Evolutionary conservation across 2,329 filamentous ascomycete genomes (phyloP).

Genomic region (Coniella vitis): DNA sequence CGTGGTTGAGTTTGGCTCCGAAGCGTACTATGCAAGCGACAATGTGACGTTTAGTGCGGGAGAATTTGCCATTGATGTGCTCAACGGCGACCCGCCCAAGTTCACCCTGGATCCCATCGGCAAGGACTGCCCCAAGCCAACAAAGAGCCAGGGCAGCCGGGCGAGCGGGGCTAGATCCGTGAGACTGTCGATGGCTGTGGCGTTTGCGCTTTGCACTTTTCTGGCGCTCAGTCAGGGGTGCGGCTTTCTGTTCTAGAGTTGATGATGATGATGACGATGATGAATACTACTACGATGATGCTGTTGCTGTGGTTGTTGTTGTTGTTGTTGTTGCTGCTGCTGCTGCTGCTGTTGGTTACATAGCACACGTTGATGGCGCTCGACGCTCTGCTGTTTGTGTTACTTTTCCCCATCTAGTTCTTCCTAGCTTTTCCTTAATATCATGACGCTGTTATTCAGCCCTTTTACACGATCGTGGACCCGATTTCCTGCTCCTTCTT

Average conservation of each 20-base stretch:
- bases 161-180: neutral
- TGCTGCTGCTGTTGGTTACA: too few relatives aligned
- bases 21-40: constrained; percentile 22
- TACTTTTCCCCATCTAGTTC: too few relatives aligned
- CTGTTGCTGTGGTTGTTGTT: neutral
- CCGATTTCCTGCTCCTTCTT: too few relatives aligned
- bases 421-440: too few relatives aligned
- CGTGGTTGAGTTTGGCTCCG: constrained; percentile 26
- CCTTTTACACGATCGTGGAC: neutral
- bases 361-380: too few relatives aligned
- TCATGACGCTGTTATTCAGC: neutral
- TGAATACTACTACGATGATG: too few relatives aligned
- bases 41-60: constrained; percentile 27
- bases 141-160: constrained; percentile 1
- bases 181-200: neutral
- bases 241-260: neutral
- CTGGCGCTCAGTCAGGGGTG: neutral
- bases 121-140: constrained; percentile 3
- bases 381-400: too few relatives aligned
- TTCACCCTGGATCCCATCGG: constrained; percentile 6
- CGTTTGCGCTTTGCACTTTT: neutral
- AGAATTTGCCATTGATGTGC: constrained; percentile 21
- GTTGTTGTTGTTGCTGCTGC: too few relatives aligned
- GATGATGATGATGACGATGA: too few relatives aligned
- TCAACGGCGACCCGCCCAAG: constrained; percentile 13